Conservation (phyloP, 148 eudicot genomes). For the Selenicereus undatus region DNA sequence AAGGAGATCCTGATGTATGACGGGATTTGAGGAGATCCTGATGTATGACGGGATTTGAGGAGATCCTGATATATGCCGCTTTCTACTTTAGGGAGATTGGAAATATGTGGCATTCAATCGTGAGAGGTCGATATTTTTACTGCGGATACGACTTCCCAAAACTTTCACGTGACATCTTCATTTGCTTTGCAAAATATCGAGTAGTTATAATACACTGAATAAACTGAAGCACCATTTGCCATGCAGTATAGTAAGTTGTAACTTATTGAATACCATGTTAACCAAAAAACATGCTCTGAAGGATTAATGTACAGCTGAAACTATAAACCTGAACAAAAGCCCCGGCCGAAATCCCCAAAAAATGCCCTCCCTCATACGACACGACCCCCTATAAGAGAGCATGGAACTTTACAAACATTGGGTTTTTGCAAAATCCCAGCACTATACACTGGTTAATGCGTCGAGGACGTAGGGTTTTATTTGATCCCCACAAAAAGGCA, state of each 20-base stretch:
- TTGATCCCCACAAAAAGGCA: not conserved
- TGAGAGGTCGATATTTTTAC: too few species aligned
- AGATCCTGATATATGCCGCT: too few species aligned
- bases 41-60: too few species aligned
- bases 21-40: too few species aligned
- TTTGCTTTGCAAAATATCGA: too few species aligned
- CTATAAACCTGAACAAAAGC: not conserved
- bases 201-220: too few species aligned
- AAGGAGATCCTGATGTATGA: too few species aligned
- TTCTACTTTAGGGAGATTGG: too few species aligned
- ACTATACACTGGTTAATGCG: not conserved
- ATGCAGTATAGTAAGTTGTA: not conserved
- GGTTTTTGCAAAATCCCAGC: constrained; percentile 4
- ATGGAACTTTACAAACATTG: constrained; percentile 10
- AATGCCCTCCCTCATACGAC: not conserved
- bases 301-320: not conserved
- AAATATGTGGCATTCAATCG: too few species aligned
- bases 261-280: not conserved
- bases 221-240: too few species aligned
- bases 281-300: not conserved
- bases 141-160: too few species aligned
- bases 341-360: not conserved
- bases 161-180: too few species aligned
- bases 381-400: not conserved
- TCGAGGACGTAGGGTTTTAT: not conserved